phyloP scores from a whole-genome alignment of 2,329 filamentous ascomycete species.

The Colletotrichum sp. region DNA sequence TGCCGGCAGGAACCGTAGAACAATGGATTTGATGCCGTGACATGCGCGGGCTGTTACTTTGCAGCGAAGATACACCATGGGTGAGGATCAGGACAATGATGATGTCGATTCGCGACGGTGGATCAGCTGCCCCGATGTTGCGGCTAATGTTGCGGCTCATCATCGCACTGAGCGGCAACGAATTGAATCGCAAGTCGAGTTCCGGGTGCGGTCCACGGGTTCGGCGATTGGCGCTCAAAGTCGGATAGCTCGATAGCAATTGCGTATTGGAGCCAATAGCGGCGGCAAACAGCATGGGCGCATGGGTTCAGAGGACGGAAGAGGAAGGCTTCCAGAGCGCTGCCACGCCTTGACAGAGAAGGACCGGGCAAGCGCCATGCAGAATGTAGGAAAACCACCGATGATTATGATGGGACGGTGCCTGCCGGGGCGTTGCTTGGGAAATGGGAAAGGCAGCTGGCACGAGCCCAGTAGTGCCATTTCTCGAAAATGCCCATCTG shows the following conservation, averaged over 20 bases:
- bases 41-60: background rate
- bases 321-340: constrained; percentile 13
- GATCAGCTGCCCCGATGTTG: background rate
- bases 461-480: background rate
- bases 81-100: background rate
- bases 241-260: background rate
- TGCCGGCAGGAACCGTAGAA: background rate
- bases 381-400: background rate
- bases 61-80: background rate
- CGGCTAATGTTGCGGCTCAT: background rate
- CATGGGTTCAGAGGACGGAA: background rate
- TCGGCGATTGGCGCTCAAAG: background rate
- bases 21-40: background rate
- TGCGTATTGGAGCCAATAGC: background rate
- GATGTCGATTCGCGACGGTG: background rate
- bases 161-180: background rate
- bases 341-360: background rate
- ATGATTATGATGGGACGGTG: background rate
- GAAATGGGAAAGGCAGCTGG: background rate
- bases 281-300: background rate
- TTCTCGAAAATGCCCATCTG: background rate
- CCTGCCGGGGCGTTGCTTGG: background rate
- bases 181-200: background rate
- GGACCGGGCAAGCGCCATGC: background rate
- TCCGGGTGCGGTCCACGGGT: background rate